Conservation (phyloP, 1,284 basidiomycete species). For the Microbotryum silenes-acaulis region DNA sequence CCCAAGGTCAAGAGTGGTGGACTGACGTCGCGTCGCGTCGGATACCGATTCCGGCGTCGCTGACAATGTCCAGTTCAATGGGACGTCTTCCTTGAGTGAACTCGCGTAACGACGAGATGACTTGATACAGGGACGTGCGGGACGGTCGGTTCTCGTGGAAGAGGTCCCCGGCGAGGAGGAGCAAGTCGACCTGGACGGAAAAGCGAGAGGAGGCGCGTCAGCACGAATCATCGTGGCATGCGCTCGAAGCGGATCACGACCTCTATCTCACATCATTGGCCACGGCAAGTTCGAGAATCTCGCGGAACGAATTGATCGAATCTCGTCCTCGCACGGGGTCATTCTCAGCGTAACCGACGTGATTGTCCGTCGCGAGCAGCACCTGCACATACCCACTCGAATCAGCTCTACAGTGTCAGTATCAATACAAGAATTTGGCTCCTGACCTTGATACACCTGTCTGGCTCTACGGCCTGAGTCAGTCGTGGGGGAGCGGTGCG, state of each 20-base stretch:
- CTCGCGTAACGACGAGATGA: slow-evolving; percentile 80
- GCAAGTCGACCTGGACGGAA: slow-evolving; percentile 71
- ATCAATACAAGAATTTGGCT: neutral
- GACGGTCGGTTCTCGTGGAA: slow-evolving; percentile 98
- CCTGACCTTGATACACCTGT: slow-evolving; percentile 9
- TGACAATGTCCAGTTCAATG: slow-evolving; percentile 78
- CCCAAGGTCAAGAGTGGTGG: neutral
- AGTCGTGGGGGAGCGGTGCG: neutral
- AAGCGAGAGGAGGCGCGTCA: slow-evolving; percentile 6
- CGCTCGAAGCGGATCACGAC: neutral
- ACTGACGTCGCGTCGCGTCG: slow-evolving; percentile 69
- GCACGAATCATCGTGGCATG: neutral
- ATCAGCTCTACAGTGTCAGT: slow-evolving; percentile 7
- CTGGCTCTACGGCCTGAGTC: neutral
- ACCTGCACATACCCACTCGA: slow-evolving; percentile 12
- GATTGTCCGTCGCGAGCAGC: slow-evolving; percentile 64
- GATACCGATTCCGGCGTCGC: slow-evolving; percentile 77
- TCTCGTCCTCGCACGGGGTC: slow-evolving; percentile 93
- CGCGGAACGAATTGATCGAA: slow-evolving; percentile 88
- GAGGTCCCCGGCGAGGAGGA: slow-evolving; percentile 88
- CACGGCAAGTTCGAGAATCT: slow-evolving; percentile 82
- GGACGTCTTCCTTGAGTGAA: slow-evolving; percentile 83
- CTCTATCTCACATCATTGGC: slow-evolving; percentile 65
- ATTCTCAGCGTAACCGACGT: slow-evolving; percentile 89
- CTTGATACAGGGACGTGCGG: slow-evolving; percentile 77